Base-by-base conservation (phyloP, 2,329 filamentous ascomycete genomes). In the Tolypocladium tundrense region DNA sequence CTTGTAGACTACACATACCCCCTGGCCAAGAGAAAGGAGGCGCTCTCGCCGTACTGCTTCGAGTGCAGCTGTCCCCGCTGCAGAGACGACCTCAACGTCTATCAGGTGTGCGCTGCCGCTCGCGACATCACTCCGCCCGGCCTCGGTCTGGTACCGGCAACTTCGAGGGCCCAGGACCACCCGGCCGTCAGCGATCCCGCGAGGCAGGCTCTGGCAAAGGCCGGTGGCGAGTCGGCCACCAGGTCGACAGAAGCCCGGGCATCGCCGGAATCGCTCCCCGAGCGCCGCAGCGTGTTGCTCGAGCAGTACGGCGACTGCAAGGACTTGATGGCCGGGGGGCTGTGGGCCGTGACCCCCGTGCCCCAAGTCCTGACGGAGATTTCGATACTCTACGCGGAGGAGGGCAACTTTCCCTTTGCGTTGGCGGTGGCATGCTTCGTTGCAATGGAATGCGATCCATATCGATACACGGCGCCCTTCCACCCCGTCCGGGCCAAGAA, bases 281-380 rank as follows among this genome's bases (percentile, higher is more conserved):
- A 69, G 31, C 67, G 64, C n/a, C 64, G 63, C 27, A 48, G 27
- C 19, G 31, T 54, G 2, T 37, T 72, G 13, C 55, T 57, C 13
- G 42, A 54, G 24, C 63, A 67, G 52, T 70, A 68, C 43, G 61
- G 61, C 33, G 56, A 59, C 55, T 70, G 65, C 56, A 59, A 57
- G 21, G 58, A 55, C 2, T 62, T 74, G 14, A 57, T 67, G 2
- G 55, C 59, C 5, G 64, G 66, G 16, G 64, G 63, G 1, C 66
- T 77, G 57, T 82, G 77, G 75, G 80, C 80, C 5, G 66, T 78
- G 48, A 76, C 80, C 58, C 81, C 81, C 2, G 63, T 83, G 13
- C 71, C 74, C 1, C 69, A 76, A 39, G 65, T 79, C 1, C 61
- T 83, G 37, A 69, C 69, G n/a, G 72, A 79, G 48, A 71, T 79